Percentiles rank a stretch among this genome's conserved stretches.
Conservation (phyloP, 257 asterid genomes). For the Plantago elongata region DNA sequence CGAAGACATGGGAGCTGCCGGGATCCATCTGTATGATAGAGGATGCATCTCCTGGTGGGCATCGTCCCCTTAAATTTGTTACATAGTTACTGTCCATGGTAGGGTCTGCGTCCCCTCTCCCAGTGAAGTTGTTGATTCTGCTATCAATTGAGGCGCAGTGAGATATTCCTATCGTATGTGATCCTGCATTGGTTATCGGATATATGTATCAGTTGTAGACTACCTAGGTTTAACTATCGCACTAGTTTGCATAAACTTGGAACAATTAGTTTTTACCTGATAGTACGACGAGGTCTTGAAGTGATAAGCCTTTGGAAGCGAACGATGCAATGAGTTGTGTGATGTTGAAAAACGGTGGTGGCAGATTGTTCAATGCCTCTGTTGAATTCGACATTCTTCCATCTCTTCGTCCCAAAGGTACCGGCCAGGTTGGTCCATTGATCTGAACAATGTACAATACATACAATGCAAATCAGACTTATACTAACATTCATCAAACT, state of each 20-base stretch:
- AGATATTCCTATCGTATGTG: conserved; percentile 53
- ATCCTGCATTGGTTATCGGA: conserved; percentile 23
- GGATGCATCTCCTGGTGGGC: conserved; percentile 33
- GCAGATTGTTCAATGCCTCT: conserved; percentile 51
- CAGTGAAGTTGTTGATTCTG: conserved; percentile 66
- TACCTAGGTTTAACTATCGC: no score
- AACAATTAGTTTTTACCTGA: conserved; percentile 25
- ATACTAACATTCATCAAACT: background rate
- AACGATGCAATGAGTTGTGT: conserved; percentile 40
- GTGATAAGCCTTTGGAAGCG: conserved; percentile 41
- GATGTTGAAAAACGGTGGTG: conserved; percentile 54
- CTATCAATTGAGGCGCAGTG: conserved; percentile 42
- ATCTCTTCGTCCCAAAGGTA: conserved; percentile 69
- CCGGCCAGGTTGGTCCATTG: conserved; percentile 61
- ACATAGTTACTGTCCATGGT: conserved; percentile 45
- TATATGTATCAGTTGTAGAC: background rate
- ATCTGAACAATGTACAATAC: conserved; percentile 16
- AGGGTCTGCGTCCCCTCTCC: conserved; percentile 52
- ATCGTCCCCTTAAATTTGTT: conserved; percentile 25
- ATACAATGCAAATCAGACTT: background rate
- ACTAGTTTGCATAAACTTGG: background rate
- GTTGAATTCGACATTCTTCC: conserved; percentile 44
- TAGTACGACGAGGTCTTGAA: conserved; percentile 48
- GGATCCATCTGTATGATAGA: conserved; percentile 56
- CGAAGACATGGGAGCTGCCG: conserved; percentile 43